A percentile compares a stretch with the other conserved stretches of the same genome.
phyloP scores from a whole-genome alignment of 2,329 filamentous ascomycete genomes.

The Nigrograna mackinnonii region DNA sequence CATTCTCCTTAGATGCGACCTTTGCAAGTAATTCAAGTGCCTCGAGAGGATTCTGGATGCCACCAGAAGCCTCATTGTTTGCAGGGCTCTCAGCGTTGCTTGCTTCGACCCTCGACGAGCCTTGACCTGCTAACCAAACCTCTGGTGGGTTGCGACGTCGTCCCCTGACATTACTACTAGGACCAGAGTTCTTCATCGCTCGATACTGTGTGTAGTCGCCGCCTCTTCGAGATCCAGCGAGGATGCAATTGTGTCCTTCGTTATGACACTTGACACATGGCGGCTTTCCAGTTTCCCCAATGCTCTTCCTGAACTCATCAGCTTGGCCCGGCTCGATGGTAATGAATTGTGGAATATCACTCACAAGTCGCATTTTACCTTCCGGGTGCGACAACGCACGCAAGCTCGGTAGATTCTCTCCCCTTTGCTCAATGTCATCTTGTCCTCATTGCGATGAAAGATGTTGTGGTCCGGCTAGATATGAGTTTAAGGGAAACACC shows the following conservation, averaged over 20 bases:
- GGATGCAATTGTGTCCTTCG: slow-evolving; percentile 5
- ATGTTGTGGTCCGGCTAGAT: no score
- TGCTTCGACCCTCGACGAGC: background rate
- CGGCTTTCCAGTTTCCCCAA: slow-evolving; percentile 9
- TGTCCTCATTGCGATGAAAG: no score
- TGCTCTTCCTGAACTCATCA: slow-evolving; percentile 1
- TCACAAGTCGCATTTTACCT: slow-evolving; percentile 8
- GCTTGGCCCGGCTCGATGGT: no score
- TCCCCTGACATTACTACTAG: background rate
- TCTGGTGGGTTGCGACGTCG: background rate
- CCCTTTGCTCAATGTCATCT: slow-evolving; percentile 8
- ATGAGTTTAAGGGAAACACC: no score
- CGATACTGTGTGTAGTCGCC: slow-evolving; percentile 8
- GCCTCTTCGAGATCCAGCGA: slow-evolving; percentile 6
- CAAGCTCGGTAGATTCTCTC: slow-evolving; percentile 9
- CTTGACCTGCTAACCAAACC: background rate
- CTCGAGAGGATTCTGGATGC: slow-evolving; percentile 8
- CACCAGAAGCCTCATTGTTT: background rate
- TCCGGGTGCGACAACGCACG: slow-evolving; percentile 5
- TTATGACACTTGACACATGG: slow-evolving; percentile 8
- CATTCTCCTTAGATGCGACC: slow-evolving; percentile 7
- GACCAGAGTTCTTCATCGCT: background rate
- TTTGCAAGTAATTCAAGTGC: slow-evolving; percentile 7
- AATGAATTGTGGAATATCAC: no score
- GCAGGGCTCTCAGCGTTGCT: background rate